phyloP scores from a whole-genome alignment of 2,329 filamentous ascomycete genomes.

The Talaromyces piceae region DNA sequence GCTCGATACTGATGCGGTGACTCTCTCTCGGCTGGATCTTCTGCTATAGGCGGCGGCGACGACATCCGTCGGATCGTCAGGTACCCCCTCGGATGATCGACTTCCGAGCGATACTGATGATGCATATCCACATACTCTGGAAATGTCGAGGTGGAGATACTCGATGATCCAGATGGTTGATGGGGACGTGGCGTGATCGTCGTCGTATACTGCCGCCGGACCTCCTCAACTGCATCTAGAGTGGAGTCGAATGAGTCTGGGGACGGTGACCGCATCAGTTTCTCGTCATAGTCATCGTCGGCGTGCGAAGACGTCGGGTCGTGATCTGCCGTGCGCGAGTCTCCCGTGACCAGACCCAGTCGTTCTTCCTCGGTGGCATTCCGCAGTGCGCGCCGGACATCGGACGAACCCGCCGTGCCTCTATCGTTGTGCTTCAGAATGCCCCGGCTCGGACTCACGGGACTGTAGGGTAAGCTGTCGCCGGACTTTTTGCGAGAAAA shows the following conservation, averaged over 20 bases:
- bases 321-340: constrained; percentile 33
- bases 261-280: constrained; percentile 19
- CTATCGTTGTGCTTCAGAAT: constrained; percentile 38
- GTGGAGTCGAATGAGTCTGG: constrained; percentile 14
- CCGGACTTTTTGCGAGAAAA: constrained; percentile 49
- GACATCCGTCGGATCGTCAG: constrained; percentile 7
- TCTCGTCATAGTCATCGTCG: constrained; percentile 21
- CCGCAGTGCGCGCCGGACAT: constrained; percentile 28
- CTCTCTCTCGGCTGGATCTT: background rate
- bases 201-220: constrained; percentile 14
- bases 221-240: constrained; percentile 14
- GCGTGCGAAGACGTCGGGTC: no score
- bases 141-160: constrained; percentile 14
- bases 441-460: constrained; percentile 26
- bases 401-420: constrained; percentile 18
- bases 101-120: constrained; percentile 12
- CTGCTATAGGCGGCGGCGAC: constrained; percentile 4
- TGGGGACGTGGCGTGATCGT: constrained; percentile 15
- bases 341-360: constrained; percentile 73
- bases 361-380: constrained; percentile 73
- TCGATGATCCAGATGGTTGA: constrained; percentile 14
- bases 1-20: background rate
- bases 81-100: constrained; percentile 9
- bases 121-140: constrained; percentile 24
- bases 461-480: constrained; percentile 16